Evolutionary conservation across 1,139 yeast genomes (phyloP).

Genomic region (Lipomyces yarrowii): DNA sequence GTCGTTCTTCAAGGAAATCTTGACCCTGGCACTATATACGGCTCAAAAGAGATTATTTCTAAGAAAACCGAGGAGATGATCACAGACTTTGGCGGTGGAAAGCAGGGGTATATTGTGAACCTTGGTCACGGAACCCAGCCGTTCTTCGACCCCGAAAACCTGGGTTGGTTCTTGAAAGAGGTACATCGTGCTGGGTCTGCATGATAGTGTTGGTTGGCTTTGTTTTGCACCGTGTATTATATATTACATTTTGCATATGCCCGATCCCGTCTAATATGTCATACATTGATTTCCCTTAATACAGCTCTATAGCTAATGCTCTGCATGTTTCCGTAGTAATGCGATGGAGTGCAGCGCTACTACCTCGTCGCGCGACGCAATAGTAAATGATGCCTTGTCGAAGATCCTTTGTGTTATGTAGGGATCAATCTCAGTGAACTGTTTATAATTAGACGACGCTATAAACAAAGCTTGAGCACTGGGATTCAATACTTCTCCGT

Average conservation of each 20-base stretch:
- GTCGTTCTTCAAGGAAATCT: constrained; percentile 91
- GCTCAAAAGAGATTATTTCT: constrained; percentile 78
- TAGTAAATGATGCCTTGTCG: constrained; percentile 33
- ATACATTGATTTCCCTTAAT: background rate
- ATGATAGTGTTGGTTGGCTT: background rate
- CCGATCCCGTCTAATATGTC: background rate
- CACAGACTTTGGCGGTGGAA: constrained; percentile 87
- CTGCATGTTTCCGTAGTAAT: constrained; percentile 80
- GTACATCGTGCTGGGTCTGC: constrained; percentile 23
- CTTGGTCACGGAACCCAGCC: constrained; percentile 99
- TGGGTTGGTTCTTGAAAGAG: constrained; percentile 80
- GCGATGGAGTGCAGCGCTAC: constrained; percentile 67
- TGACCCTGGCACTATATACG: constrained; percentile 94
- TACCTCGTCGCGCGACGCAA: constrained; percentile 48
- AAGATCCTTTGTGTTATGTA: constrained; percentile 37
- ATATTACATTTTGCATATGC: background rate
- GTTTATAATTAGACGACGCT: constrained; percentile 3
- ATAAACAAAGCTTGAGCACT: constrained; percentile 19
- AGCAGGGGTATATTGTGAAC: constrained; percentile 85
- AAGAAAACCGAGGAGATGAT: constrained; percentile 86
- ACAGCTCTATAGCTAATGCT: constrained; percentile 50
- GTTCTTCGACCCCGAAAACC: constrained; percentile 89
- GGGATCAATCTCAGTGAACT: constrained; percentile 36
- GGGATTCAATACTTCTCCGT: constrained; percentile 33
- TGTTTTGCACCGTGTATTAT: background rate